Evolutionary conservation across 257 asterid genomes (phyloP), one percentile per base, ranked within the genome.

Genomic region (Solanum bulbocastanum): DNA sequence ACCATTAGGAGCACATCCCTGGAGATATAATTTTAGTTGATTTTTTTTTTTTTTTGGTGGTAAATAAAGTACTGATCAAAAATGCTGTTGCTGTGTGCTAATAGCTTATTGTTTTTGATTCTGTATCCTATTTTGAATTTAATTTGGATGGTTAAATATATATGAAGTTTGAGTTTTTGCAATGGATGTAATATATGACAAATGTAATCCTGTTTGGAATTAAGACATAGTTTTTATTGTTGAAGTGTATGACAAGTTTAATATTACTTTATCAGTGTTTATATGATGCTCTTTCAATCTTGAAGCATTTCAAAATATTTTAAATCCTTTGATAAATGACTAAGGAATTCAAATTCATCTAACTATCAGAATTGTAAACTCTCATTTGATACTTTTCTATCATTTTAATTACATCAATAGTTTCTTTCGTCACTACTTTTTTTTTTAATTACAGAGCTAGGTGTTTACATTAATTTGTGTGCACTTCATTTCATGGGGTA

Each of bases 11-110:
- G 76, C 27, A 88, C 91, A 88, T 79, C 90, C 90, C 30, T 90
- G 94, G 90, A 94, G 94, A 88, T 91, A 91, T 74, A 90, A 89
- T 89, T 91, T 87, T 89, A 92, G 88, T 44, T 94, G 89, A 94
- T 40, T 18, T 35, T 18, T 16, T 30, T 30, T 16, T 33, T 27
- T 18, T 35, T 20, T 74, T 30, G 44, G 56, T 22, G 74, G 58
- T 18, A 18, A 56, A 66, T 82, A 82, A 81, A 30, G 62, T 49
- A 82, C 85, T 46, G 75, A 30, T 68, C 5, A 81, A 81, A 30
- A 82, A 82, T 30, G 69, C 44, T 32, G 42, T 49, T 82, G 44
- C 10, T 82, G 69, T 49, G 32, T 46, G 69, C 68, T 81, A 30
- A 82, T 49, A 82, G 69, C 44, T 46, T 82, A 49, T 46, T 81